phyloP scores from a whole-genome alignment of 495 filamentous ascomycete species.

The Cercophora scortea region DNA sequence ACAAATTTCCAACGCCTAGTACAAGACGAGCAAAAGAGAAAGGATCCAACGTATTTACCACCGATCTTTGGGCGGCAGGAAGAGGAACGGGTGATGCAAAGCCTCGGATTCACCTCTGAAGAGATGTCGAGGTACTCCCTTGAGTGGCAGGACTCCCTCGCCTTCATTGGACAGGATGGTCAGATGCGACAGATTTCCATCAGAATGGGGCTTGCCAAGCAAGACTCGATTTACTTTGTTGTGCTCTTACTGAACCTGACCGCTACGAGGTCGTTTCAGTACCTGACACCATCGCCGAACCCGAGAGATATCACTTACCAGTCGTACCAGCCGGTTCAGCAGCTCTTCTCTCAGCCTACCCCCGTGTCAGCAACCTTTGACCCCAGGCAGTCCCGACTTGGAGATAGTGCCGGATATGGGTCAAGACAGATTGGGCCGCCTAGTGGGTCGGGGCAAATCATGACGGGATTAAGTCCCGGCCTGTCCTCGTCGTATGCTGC shows the following conservation, averaged over 20 bases:
- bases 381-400: slow-evolving; percentile 25
- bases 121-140: slow-evolving; percentile 36
- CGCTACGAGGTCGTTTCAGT: slow-evolving; percentile 24
- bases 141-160: slow-evolving; percentile 41
- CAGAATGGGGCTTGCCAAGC: slow-evolving; percentile 42
- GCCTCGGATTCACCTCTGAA: slow-evolving; percentile 37
- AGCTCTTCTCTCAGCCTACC: slow-evolving; percentile 34
- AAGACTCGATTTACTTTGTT: slow-evolving; percentile 47
- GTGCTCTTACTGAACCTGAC: slow-evolving; percentile 32
- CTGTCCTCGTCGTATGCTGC: slow-evolving; percentile 28
- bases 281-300: slow-evolving; percentile 40
- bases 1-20: slow-evolving; percentile 35
- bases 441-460: slow-evolving; percentile 22
- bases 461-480: slow-evolving; percentile 20
- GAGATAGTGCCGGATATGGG: slow-evolving; percentile 25
- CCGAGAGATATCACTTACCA: slow-evolving; percentile 32
- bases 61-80: slow-evolving; percentile 43
- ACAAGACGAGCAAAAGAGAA: slow-evolving; percentile 41
- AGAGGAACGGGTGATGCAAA: slow-evolving; percentile 40
- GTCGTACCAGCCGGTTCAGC: slow-evolving; percentile 33
- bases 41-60: slow-evolving; percentile 48
- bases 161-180: slow-evolving; percentile 39
- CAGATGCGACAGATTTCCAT: slow-evolving; percentile 32
- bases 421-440: slow-evolving; percentile 21
- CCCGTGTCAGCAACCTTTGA: slow-evolving; percentile 36